Evolutionary conservation across 2,329 filamentous ascomycete genomes (phyloP).

Genomic region (Ceratocystis papillata): DNA sequence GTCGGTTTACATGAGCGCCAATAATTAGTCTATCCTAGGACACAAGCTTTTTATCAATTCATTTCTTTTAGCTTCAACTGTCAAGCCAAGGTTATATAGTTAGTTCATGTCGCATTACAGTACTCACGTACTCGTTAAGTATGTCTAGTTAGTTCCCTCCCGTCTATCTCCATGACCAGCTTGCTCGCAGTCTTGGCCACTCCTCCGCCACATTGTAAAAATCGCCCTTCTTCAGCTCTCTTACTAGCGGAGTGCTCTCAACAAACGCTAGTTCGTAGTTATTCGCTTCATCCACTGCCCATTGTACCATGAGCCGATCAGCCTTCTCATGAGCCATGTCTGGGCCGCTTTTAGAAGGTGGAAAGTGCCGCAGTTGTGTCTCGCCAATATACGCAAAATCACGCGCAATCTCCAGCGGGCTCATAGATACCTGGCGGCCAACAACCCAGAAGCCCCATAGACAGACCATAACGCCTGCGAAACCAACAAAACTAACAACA

Average conservation of each 20-base stretch:
- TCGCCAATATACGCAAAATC: constrained; percentile 23
- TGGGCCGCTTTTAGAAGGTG: constrained; percentile 19
- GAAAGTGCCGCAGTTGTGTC: constrained; percentile 20
- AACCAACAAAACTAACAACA: constrained; percentile 19
- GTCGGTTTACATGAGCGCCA: background rate
- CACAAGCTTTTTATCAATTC: constrained; percentile 23
- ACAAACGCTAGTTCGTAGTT: constrained; percentile 23
- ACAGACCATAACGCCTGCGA: constrained; percentile 14
- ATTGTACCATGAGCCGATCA: constrained; percentile 22
- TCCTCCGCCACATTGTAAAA: constrained; percentile 23
- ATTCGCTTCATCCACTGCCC: constrained; percentile 22
- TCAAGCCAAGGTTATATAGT: background rate
- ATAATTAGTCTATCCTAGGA: constrained; percentile 25
- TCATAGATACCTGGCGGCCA: constrained; percentile 20
- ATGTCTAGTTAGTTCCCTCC: background rate
- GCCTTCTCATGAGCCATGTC: constrained; percentile 20
- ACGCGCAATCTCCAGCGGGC: constrained; percentile 23
- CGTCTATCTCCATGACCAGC: background rate
- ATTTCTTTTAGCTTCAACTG: background rate
- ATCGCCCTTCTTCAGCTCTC: constrained; percentile 17
- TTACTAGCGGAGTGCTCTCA: constrained; percentile 20
- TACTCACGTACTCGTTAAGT: background rate
- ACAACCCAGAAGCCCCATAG: constrained; percentile 24
- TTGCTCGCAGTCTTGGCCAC: background rate
- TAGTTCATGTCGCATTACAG: background rate